These are phyloP conservation scores for Flaveria floridana DNA, from an alignment of 140 eudicot species.

Conservation along the genomic window DNA sequence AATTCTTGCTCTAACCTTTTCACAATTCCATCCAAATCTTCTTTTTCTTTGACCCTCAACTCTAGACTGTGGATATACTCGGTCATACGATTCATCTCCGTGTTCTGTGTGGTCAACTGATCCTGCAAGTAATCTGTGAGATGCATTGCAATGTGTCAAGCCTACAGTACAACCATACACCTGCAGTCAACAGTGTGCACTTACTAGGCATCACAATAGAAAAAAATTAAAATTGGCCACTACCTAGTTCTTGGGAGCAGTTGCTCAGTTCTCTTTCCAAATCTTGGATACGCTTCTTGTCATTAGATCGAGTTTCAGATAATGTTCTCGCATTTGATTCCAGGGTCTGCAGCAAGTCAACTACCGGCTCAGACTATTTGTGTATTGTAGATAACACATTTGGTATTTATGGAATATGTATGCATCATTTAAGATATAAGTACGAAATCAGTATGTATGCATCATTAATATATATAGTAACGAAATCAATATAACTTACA, in stretches of 20 bases:
- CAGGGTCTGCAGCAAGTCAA: constrained; percentile 53
- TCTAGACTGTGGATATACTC: constrained; percentile 54
- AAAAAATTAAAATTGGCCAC: background rate
- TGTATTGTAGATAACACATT: constrained; percentile 8
- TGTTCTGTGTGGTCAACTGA: constrained; percentile 58
- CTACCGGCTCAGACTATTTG: background rate
- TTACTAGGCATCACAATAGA: background rate
- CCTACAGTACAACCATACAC: constrained; percentile 26
- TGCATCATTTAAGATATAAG: constrained; percentile 14
- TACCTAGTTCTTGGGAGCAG: constrained; percentile 92
- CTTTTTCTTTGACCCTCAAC: constrained; percentile 43
- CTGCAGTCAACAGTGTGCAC: constrained; percentile 20
- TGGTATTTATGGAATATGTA: background rate
- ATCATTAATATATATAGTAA: constrained; percentile 6
- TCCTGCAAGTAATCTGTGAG: constrained; percentile 89
- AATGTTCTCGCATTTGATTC: constrained; percentile 65
- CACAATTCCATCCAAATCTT: constrained; percentile 45
- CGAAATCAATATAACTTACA: constrained; percentile 45
- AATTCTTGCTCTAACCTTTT: constrained; percentile 53
- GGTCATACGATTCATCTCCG: constrained; percentile 44
- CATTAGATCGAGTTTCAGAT: constrained; percentile 55
- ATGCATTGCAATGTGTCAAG: constrained; percentile 36
- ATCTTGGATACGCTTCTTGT: constrained; percentile 64
- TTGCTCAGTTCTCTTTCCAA: constrained; percentile 82
- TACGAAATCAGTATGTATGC: constrained; percentile 25